Evolutionary conservation across 257 asterid species (phyloP).

Genomic region (Perilla frutescens): DNA sequence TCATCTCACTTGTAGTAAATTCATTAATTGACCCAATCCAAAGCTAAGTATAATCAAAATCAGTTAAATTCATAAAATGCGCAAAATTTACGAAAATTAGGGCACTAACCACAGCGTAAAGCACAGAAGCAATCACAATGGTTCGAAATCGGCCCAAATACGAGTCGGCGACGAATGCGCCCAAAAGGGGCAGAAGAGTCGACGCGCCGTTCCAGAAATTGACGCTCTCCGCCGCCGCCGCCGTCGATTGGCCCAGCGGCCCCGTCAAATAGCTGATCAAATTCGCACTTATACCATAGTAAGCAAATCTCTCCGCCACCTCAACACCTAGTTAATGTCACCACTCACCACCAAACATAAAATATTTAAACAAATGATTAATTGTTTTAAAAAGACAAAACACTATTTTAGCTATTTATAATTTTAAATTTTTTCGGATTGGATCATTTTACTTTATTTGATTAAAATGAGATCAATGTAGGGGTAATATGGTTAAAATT

Average conservation of each 20-base stretch:
- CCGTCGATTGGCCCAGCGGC: conserved; percentile 48
- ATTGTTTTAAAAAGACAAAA: too few relatives aligned
- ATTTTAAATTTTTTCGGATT: too few relatives aligned
- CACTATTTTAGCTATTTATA: too few relatives aligned
- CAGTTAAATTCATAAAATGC: not conserved
- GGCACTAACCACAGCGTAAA: conserved; percentile 13
- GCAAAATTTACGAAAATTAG: conserved; percentile 28
- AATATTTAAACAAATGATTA: not conserved
- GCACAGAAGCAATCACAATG: conserved; percentile 36
- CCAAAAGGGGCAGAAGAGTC: conserved; percentile 44
- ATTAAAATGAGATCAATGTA: too few relatives aligned
- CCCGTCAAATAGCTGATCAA: conserved; percentile 49
- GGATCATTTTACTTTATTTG: too few relatives aligned
- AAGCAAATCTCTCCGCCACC: conserved; percentile 49
- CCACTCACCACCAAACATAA: not conserved
- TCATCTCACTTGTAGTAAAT: too few relatives aligned
- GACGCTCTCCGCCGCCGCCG: conserved; percentile 48
- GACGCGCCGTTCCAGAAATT: conserved; percentile 48
- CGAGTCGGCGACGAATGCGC: conserved; percentile 53
- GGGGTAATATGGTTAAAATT: too few relatives aligned
- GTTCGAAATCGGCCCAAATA: conserved; percentile 48
- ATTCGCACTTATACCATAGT: conserved; percentile 47
- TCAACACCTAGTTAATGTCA: conserved; percentile 33
- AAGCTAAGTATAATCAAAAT: too few relatives aligned
- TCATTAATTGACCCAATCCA: too few relatives aligned